phyloP scores from a whole-genome alignment of 345 rosid species.

The Murraya koenigii region DNA sequence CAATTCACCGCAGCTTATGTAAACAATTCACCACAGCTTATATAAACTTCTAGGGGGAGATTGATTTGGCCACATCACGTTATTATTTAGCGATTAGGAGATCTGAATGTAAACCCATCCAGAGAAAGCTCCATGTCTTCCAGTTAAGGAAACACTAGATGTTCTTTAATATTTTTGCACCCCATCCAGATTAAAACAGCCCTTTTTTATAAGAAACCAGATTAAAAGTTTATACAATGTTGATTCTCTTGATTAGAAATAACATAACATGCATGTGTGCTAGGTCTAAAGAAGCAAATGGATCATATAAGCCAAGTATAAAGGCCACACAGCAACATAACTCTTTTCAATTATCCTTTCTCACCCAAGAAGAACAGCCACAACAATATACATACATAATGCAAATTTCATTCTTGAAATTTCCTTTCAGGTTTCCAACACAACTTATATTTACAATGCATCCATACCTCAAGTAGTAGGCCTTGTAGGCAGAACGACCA shows the following conservation, averaged over 20 bases:
- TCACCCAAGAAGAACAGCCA: neutral
- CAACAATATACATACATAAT: neutral
- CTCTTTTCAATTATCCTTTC: neutral
- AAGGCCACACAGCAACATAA: neutral
- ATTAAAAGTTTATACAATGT: neutral
- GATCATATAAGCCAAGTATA: neutral
- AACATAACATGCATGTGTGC: neutral
- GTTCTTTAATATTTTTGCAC: neutral
- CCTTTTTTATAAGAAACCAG: neutral
- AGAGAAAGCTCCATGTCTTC: neutral
- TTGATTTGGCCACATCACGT: neutral
- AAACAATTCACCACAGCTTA: neutral
- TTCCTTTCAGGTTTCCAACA: conserved; percentile 1
- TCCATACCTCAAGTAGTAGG: conserved; percentile 66
- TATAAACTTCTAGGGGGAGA: neutral
- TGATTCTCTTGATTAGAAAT: neutral
- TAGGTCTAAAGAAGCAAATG: neutral
- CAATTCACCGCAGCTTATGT: no score
- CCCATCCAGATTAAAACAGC: neutral
- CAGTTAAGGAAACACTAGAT: neutral
- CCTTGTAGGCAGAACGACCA: conserved; percentile 83
- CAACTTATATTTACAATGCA: neutral
- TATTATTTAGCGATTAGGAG: neutral
- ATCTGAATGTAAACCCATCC: neutral
- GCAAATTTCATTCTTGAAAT: neutral